Evolutionary conservation across 139 green algal genomes (phyloP).

Genomic region (Trebouxia sp.): DNA sequence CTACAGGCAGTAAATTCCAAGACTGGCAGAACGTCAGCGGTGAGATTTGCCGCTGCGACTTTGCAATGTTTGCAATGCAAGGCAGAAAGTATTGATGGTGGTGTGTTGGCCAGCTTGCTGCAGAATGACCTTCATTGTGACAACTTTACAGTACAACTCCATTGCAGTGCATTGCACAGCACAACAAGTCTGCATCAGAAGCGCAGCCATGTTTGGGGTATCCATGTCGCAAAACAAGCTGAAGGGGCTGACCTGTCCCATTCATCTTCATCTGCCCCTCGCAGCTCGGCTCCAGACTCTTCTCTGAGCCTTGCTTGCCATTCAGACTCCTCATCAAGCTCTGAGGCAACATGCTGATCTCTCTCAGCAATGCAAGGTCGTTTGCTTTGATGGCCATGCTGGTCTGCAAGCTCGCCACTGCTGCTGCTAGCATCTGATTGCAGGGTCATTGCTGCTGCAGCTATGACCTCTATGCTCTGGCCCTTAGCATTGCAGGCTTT

Average conservation of each 20-base stretch:
- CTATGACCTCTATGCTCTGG: constrained; percentile 11
- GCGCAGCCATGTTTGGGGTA: not conserved
- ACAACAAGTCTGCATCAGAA: not conserved
- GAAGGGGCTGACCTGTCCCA: constrained; percentile 1
- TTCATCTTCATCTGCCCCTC: not conserved
- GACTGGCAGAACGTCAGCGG: no score
- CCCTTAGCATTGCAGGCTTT: constrained; percentile 5
- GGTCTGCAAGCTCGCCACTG: not conserved
- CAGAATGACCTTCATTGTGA: no score
- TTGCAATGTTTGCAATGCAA: no score
- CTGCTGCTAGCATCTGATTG: constrained; percentile 3
- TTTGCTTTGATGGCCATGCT: not conserved
- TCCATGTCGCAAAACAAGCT: not conserved
- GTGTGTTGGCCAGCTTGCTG: no score
- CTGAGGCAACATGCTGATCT: not conserved
- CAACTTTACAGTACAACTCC: no score
- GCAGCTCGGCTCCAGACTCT: constrained; percentile 13
- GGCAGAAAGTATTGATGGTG: no score
- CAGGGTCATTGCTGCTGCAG: constrained; percentile 5
- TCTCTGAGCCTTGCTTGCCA: constrained; percentile 27
- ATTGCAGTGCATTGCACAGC: not conserved
- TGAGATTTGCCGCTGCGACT: no score
- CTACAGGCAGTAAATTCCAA: not conserved
- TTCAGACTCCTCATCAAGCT: constrained; percentile 11
- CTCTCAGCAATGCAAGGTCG: no score